A percentile compares a stretch with the other conserved stretches of the same genome.
phyloP scores from a whole-genome alignment of 2,329 filamentous ascomycete species.

The Lecanicillium sp. region DNA sequence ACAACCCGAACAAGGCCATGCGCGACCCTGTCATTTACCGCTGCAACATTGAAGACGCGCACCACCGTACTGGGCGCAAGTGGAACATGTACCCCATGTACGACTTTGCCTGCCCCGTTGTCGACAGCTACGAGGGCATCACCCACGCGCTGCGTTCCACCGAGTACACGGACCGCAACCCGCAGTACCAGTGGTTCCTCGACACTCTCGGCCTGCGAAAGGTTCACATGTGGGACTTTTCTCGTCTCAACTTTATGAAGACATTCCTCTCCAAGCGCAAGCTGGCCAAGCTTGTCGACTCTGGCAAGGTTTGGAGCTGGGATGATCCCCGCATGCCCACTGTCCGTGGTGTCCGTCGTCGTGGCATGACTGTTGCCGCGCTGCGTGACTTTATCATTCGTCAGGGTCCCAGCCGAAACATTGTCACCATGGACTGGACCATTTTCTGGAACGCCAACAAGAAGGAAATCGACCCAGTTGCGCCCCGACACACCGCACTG shows the following conservation, averaged over 20 bases:
- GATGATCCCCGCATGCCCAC: constrained; percentile 84
- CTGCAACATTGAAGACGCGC: constrained; percentile 60
- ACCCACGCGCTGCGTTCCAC: constrained; percentile 78
- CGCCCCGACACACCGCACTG: constrained; percentile 67
- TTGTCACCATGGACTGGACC: constrained; percentile 78
- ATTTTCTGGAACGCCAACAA: constrained; percentile 68
- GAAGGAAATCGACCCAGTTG: constrained; percentile 72
- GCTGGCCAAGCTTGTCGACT: constrained; percentile 73
- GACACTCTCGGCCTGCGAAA: constrained; percentile 64
- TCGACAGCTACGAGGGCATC: constrained; percentile 73
- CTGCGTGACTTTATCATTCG: constrained; percentile 77
- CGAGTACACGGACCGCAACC: constrained; percentile 81
- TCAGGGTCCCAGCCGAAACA: constrained; percentile 76
- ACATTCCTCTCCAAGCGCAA: constrained; percentile 83
- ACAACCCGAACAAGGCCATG: constrained; percentile 92
- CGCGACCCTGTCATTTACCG: constrained; percentile 96
- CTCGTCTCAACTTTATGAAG: constrained; percentile 74
- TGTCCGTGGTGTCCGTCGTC: constrained; percentile 67
- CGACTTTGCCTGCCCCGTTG: constrained; percentile 76
- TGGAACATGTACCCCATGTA: constrained; percentile 89
- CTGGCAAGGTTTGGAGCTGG: constrained; percentile 72
- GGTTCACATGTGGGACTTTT: constrained; percentile 81
- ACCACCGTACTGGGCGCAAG: constrained; percentile 69
- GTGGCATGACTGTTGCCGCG: constrained; percentile 71
- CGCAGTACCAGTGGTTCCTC: constrained; percentile 81